These are phyloP conservation scores for Globisporangium orthogonon DNA, from an alignment of 352 stramenopile genomes.

Conservation along the genomic window DNA sequence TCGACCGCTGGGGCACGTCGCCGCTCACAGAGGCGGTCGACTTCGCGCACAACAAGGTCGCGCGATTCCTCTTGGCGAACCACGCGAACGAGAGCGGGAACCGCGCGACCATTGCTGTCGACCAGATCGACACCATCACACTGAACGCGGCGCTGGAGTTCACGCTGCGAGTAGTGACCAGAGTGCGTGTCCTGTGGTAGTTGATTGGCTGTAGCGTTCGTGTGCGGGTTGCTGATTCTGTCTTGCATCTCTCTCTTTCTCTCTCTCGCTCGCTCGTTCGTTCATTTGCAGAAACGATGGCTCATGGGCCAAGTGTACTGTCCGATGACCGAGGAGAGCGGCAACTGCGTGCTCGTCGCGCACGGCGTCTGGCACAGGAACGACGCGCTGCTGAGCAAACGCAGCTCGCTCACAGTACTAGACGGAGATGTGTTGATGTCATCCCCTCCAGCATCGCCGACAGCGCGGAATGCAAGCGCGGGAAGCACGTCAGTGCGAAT, in stretches of 20 bases:
- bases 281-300: slow-evolving; percentile 40
- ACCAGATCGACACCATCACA: slow-evolving; percentile 56
- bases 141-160: slow-evolving; percentile 61
- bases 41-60: slow-evolving; percentile 75
- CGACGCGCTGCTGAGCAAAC: slow-evolving; percentile 9
- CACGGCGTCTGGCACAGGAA: slow-evolving; percentile 75
- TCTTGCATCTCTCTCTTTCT: background rate
- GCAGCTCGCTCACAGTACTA: background rate
- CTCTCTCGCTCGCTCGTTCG: background rate
- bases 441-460: slow-evolving; percentile 14
- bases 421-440: slow-evolving; percentile 9
- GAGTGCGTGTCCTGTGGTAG: slow-evolving; percentile 19
- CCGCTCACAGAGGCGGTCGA: slow-evolving; percentile 65
- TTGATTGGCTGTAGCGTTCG: background rate
- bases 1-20: slow-evolving; percentile 76
- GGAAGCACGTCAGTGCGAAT: slow-evolving; percentile 23
- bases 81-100: slow-evolving; percentile 64
- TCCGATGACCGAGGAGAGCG: slow-evolving; percentile 47
- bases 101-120: slow-evolving; percentile 36
- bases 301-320: slow-evolving; percentile 71
- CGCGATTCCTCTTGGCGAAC: slow-evolving; percentile 53
- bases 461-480: slow-evolving; percentile 15
- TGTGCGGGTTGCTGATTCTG: background rate
- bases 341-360: slow-evolving; percentile 53
- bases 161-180: slow-evolving; percentile 50